Evolutionary conservation across 2,329 filamentous ascomycete genomes (phyloP).

Genomic region (Beauveria rudraprayagi): DNA sequence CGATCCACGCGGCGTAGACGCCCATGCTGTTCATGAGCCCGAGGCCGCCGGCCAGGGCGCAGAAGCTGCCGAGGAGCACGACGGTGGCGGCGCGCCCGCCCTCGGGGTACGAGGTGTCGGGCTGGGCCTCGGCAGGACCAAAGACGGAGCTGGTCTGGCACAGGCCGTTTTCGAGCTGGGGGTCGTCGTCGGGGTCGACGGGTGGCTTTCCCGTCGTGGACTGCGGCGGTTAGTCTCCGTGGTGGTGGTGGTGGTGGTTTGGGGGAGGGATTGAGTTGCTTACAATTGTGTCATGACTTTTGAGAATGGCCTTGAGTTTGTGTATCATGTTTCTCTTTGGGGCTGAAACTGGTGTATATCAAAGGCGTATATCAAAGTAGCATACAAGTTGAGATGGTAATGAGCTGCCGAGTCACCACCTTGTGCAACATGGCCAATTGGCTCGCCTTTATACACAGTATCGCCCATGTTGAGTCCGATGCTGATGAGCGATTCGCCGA

Average conservation of each 20-base stretch:
- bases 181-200: neutral
- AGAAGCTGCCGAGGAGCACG: constrained; percentile 59
- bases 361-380: neutral
- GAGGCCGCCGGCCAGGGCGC: constrained; percentile 51
- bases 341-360: too few species aligned
- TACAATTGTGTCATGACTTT: neutral
- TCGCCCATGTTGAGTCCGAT: neutral
- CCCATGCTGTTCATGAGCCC: constrained; percentile 58
- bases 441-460: neutral
- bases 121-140: neutral
- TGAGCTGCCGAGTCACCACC: neutral
- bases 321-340: neutral
- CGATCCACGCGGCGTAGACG: constrained; percentile 57
- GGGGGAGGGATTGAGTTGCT: neutral
- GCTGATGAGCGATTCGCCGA: neutral
- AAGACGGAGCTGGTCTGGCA: constrained; percentile 5
- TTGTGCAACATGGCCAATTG: neutral
- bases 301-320: neutral
- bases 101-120: constrained; percentile 51
- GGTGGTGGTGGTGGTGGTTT: neutral
- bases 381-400: neutral
- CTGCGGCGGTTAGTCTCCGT: neutral
- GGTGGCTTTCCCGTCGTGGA: neutral
- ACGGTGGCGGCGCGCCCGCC: constrained; percentile 57
- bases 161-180: neutral